Conservation (phyloP, 345 rosid species). For the Isatis tinctoria region DNA sequence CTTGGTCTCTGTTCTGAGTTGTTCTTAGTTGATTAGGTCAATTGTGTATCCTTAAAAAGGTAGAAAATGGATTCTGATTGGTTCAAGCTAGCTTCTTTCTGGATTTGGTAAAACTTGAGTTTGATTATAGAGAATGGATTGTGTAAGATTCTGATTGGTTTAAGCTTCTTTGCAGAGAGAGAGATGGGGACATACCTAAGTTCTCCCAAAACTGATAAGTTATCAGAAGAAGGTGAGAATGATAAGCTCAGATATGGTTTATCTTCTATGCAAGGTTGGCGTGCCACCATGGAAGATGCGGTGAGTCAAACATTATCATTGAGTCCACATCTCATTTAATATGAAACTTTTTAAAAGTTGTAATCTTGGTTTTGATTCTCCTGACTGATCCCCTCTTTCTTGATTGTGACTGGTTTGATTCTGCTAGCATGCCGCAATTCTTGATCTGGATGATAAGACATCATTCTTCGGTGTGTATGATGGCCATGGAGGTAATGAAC, state of each 20-base stretch:
- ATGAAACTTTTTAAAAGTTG: not conserved
- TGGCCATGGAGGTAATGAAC: slow-evolving; percentile 77
- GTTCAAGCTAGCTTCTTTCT: not conserved
- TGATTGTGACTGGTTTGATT: not conserved
- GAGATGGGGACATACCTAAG: slow-evolving; percentile 77
- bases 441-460: slow-evolving; percentile 54
- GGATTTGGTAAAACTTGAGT: not conserved
- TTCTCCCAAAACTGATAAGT: slow-evolving; percentile 74
- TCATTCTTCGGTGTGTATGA: slow-evolving; percentile 87
- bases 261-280: slow-evolving; percentile 94
- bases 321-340: not conserved
- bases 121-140: not conserved
- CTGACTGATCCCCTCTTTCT: not conserved
- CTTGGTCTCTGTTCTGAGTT: not conserved
- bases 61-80: not conserved
- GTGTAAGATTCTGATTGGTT: not conserved
- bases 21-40: slow-evolving; percentile 3
- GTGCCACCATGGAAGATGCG: slow-evolving; percentile 85
- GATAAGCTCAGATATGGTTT: slow-evolving; percentile 56
- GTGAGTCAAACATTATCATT: slow-evolving; percentile 39
- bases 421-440: slow-evolving; percentile 63
- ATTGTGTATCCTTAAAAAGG: not conserved
- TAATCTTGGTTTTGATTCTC: not conserved
- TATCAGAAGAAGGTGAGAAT: slow-evolving; percentile 71
- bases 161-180: slow-evolving; percentile 11